Evolutionary conservation across 1,284 basidiomycete genomes (phyloP).

Genomic region (Athelia sp.): DNA sequence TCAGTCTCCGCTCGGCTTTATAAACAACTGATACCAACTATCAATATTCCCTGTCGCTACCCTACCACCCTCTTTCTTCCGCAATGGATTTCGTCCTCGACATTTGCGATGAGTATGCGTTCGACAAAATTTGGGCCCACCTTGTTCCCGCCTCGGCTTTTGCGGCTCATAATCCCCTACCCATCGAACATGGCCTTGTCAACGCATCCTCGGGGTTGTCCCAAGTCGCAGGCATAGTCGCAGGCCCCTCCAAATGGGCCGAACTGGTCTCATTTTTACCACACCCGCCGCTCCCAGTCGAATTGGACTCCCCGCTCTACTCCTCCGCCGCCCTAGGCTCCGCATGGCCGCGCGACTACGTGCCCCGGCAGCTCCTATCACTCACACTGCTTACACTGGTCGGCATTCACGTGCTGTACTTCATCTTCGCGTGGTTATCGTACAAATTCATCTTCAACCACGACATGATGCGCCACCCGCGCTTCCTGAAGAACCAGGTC

Average conservation of each 20-base stretch:
- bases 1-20: neutral
- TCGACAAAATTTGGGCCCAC: slow-evolving; percentile 78
- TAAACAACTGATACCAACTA: neutral
- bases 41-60: neutral
- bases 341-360: slow-evolving; percentile 77
- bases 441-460: slow-evolving; percentile 93
- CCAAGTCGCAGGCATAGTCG: slow-evolving; percentile 16
- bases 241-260: slow-evolving; percentile 37
- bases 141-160: slow-evolving; percentile 64
- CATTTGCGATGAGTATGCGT: slow-evolving; percentile 66
- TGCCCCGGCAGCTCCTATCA: slow-evolving; percentile 78
- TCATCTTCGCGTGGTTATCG: slow-evolving; percentile 79
- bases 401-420: slow-evolving; percentile 83
- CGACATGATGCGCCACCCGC: slow-evolving; percentile 93
- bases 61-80: neutral
- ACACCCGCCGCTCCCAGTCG: slow-evolving; percentile 35
- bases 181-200: slow-evolving; percentile 21
- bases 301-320: slow-evolving; percentile 25
- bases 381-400: slow-evolving; percentile 72
- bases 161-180: slow-evolving; percentile 22
- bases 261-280: slow-evolving; percentile 43
- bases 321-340: slow-evolving; percentile 35
- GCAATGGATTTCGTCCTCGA: slow-evolving; percentile 81
- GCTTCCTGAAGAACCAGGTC: slow-evolving; percentile 88
- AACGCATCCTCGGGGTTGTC: slow-evolving; percentile 26